phyloP scores from a whole-genome alignment of 2,329 filamentous ascomycete species.

The Seiridium unicorne region DNA sequence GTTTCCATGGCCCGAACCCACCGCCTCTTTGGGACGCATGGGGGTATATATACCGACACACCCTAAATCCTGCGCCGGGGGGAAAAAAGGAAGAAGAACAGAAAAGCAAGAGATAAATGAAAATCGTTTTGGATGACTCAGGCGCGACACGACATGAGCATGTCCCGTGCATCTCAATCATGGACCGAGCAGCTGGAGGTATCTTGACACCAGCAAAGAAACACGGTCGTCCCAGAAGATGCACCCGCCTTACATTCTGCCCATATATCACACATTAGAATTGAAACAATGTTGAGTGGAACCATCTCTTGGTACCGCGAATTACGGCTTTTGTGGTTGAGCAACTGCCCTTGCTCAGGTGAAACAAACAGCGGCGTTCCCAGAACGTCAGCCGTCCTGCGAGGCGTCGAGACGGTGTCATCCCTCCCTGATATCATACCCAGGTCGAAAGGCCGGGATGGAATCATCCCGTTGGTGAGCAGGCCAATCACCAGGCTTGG shows the following conservation, averaged over 20 bases:
- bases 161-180: background rate
- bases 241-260: background rate
- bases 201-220: background rate
- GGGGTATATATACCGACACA: slow-evolving; percentile 5
- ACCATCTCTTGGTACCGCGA: no score
- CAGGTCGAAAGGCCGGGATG: no score
- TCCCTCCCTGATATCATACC: no score
- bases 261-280: slow-evolving; percentile 6
- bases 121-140: background rate
- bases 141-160: no score
- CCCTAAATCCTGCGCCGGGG: background rate
- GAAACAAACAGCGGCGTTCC: no score
- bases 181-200: background rate
- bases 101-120: background rate
- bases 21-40: background rate
- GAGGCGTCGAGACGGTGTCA: no score
- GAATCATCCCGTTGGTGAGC: no score
- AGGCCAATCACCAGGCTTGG: no score
- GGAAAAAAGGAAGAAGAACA: background rate
- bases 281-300: background rate
- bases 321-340: no score
- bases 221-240: background rate
- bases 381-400: no score
- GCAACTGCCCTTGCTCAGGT: no score
- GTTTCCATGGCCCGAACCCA: background rate